phyloP scores from a whole-genome alignment of 2,329 filamentous ascomycete species.

The Diaporthe citri region DNA sequence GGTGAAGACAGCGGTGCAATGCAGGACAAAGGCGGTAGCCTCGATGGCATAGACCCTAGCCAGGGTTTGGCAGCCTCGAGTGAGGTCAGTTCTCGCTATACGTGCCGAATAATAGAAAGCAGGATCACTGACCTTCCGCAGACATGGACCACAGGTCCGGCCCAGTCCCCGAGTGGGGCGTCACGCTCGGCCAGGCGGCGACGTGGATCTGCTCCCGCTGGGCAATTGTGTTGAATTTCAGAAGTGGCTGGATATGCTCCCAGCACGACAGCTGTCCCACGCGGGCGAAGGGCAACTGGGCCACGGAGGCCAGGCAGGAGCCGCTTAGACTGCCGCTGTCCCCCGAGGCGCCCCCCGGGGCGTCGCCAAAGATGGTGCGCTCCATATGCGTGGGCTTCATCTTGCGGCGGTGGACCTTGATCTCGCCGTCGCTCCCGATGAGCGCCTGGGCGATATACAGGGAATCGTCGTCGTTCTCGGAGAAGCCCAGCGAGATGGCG shows the following conservation, averaged over 20 bases:
- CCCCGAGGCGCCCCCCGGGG: slow-evolving; percentile 53
- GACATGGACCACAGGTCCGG: slow-evolving; percentile 48
- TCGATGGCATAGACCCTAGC: slow-evolving; percentile 70
- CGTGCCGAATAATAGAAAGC: too few relatives aligned
- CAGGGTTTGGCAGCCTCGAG: slow-evolving; percentile 54
- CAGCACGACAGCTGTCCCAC: slow-evolving; percentile 63
- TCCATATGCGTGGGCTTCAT: slow-evolving; percentile 68
- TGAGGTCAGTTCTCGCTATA: neutral
- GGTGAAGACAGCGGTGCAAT: slow-evolving; percentile 57
- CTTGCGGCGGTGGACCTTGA: slow-evolving; percentile 58
- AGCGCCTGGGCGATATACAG: slow-evolving; percentile 62
- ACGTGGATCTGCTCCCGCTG: slow-evolving; percentile 62
- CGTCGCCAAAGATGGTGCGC: slow-evolving; percentile 63
- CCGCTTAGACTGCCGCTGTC: slow-evolving; percentile 50
- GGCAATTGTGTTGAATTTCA: slow-evolving; percentile 59
- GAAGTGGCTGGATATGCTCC: slow-evolving; percentile 64
- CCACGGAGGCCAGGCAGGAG: slow-evolving; percentile 55
- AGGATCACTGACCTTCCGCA: slow-evolving; percentile 39
- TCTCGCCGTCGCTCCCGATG: slow-evolving; percentile 55
- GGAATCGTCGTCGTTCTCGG: slow-evolving; percentile 59
- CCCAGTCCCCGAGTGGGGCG: neutral
- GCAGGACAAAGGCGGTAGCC: slow-evolving; percentile 66
- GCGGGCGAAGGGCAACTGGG: slow-evolving; percentile 53
- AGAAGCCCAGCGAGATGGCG: slow-evolving; percentile 63
- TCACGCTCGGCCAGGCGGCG: slow-evolving; percentile 58